These are phyloP conservation scores for Lactarius tabidus DNA, from an alignment of 768 basidiomycete genomes.

Conservation along the genomic window DNA sequence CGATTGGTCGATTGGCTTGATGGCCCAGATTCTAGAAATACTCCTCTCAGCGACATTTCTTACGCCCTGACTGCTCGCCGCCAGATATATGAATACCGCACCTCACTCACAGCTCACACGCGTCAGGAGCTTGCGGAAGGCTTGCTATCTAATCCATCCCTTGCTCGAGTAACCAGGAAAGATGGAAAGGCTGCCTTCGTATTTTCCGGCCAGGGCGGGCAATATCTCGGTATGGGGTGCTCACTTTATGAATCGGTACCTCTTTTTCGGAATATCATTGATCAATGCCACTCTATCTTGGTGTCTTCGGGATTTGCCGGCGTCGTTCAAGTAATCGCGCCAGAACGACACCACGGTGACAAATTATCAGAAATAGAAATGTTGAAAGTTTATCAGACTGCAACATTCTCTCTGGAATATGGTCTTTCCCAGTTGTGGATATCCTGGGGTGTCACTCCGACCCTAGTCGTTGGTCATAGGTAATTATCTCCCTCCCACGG, in stretches of 20 bases:
- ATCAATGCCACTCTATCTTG: constrained; percentile 55
- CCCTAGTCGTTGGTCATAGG: constrained; percentile 72
- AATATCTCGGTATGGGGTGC: constrained; percentile 61
- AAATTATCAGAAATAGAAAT: constrained; percentile 34
- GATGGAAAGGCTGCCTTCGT: constrained; percentile 51
- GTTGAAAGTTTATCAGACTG: constrained; percentile 47
- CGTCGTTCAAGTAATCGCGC: constrained; percentile 38
- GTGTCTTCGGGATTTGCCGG: constrained; percentile 47
- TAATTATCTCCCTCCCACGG: constrained; percentile 32
- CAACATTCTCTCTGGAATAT: constrained; percentile 60
- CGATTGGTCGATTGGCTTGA: constrained; percentile 49
- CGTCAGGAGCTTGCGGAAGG: constrained; percentile 45
- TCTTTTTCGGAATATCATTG: constrained; percentile 48
- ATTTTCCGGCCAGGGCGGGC: constrained; percentile 71
- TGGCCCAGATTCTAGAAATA: constrained; percentile 27
- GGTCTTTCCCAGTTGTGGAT: constrained; percentile 62
- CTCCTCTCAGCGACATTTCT: constrained; percentile 47
- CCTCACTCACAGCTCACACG: constrained; percentile 45
- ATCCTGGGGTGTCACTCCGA: constrained; percentile 60
- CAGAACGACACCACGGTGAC: constrained; percentile 27
- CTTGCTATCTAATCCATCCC: constrained; percentile 36
- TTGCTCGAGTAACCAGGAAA: constrained; percentile 33
- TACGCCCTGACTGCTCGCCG: constrained; percentile 68
- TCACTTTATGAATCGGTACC: constrained; percentile 48
- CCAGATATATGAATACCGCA: constrained; percentile 49